A percentile compares a stretch with the other conserved stretches of the same genome.
These are phyloP conservation scores for Tetracladium setigerum DNA, from an alignment of 495 filamentous ascomycete species.

Conservation along the genomic window DNA sequence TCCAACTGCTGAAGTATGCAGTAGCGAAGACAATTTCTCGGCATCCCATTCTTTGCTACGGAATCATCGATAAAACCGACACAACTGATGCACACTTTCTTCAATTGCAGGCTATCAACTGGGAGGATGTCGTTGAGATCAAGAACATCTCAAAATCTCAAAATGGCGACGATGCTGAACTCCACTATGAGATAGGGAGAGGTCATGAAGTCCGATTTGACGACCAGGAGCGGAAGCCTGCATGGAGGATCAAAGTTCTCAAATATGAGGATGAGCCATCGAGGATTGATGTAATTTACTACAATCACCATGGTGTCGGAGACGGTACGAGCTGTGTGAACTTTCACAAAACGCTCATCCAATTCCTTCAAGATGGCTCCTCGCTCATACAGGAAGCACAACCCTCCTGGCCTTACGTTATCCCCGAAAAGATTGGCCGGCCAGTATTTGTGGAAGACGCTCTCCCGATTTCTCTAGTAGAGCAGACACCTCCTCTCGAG, in stretches of 20 bases:
- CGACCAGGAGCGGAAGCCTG: conserved; percentile 13
- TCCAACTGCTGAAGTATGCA: conserved; percentile 4
- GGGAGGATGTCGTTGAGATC: conserved; percentile 9
- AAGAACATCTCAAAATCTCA: background rate
- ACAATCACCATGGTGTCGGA: conserved; percentile 18
- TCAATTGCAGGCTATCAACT: conserved; percentile 2
- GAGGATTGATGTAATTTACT: conserved; percentile 17
- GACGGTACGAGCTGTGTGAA: conserved; percentile 20
- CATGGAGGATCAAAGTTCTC: conserved; percentile 22
- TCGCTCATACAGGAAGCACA: background rate
- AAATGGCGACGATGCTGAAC: conserved; percentile 10
- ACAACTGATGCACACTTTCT: conserved; percentile 8
- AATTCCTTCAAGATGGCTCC: background rate
- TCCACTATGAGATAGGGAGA: conserved; percentile 2
- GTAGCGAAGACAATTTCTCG: conserved; percentile 9
- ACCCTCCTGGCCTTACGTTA: conserved; percentile 1
- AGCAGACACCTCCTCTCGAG: background rate
- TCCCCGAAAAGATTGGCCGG: background rate
- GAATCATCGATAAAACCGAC: conserved; percentile 9
- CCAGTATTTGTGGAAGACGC: conserved; percentile 1
- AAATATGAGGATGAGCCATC: conserved; percentile 1
- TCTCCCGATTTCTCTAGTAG: background rate
- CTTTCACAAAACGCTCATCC: conserved; percentile 20
- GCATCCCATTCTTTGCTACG: conserved; percentile 16
- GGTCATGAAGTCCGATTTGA: conserved; percentile 11